Percentiles rank a stretch among this genome's conserved stretches.
These are phyloP conservation scores for Crassisporium funariophilum DNA, from an alignment of 768 basidiomycete genomes.

Conservation along the genomic window DNA sequence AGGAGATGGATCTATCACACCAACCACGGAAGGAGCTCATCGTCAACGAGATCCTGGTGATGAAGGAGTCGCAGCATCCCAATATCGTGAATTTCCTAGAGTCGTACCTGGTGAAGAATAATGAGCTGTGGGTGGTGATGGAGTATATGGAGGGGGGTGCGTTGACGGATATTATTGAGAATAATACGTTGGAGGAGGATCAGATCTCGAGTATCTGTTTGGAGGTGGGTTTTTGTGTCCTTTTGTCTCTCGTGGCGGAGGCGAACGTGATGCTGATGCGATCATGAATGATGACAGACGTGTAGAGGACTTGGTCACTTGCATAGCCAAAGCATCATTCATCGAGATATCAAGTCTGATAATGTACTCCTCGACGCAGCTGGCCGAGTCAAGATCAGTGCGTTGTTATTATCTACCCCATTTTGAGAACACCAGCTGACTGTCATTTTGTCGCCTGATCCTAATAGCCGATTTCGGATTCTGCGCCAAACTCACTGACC, in stretches of 20 bases:
- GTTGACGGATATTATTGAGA: conserved; percentile 96
- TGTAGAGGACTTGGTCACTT: conserved; percentile 94
- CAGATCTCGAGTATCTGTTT: conserved; percentile 91
- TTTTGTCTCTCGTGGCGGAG: background rate
- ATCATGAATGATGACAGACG: conserved; percentile 52
- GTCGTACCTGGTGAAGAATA: conserved; percentile 84
- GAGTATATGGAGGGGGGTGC: conserved; percentile 99
- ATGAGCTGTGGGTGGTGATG: conserved; percentile 97
- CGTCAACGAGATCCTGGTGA: conserved; percentile 97
- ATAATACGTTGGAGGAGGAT: conserved; percentile 92
- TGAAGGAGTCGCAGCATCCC: conserved; percentile 97
- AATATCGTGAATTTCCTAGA: conserved; percentile 97
- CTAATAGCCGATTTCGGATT: conserved; percentile 90
- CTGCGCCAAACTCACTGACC: conserved; percentile 93
- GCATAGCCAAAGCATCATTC: conserved; percentile 93
- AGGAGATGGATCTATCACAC: conserved; percentile 96
- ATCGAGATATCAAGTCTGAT: conserved; percentile 96
- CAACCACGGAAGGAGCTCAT: conserved; percentile 97
- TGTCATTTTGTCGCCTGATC: background rate
- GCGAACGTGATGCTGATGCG: background rate
- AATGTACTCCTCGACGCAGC: conserved; percentile 92
- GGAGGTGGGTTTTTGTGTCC: conserved; percentile 61
- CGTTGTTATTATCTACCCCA: conserved; percentile 32
- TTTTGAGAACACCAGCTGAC: background rate
- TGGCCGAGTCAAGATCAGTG: conserved; percentile 97